Percentiles rank a stretch among this genome's conserved stretches.
Conservation (phyloP, 73 alveolate genomes). For the Paramecium sonneborni region DNA sequence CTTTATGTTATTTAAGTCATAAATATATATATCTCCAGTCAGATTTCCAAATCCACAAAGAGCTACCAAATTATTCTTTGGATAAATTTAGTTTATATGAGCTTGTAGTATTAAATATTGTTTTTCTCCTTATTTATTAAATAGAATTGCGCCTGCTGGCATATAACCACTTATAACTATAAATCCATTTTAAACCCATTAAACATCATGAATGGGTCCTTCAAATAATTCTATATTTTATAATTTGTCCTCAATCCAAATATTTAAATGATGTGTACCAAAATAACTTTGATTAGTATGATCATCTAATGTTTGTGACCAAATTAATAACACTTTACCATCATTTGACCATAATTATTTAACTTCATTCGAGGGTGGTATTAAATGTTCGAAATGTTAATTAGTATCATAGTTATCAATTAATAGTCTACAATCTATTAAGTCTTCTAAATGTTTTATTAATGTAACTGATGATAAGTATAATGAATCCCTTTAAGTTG, state of each 20-base stretch:
- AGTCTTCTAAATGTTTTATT: neutral
- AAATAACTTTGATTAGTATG: neutral
- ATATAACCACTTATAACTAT: conserved; percentile 33
- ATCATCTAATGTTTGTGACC: conserved; percentile 4
- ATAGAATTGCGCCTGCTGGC: conserved; percentile 37
- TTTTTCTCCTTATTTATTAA: conserved; percentile 7
- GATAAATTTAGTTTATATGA: neutral
- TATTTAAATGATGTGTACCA: conserved; percentile 1
- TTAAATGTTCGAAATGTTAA: neutral
- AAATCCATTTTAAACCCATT: conserved; percentile 20
- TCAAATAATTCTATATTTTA: neutral
- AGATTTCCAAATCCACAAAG: conserved; percentile 42
- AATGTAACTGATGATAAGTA: neutral
- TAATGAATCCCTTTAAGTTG: conserved; percentile 25
- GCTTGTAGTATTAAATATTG: conserved; percentile 12
- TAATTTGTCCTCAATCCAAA: neutral
- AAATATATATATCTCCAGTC: conserved; percentile 40
- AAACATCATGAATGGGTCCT: conserved; percentile 44
- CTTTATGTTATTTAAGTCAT: neutral
- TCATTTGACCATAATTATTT: conserved; percentile 24
- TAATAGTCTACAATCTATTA: neutral
- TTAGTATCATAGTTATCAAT: neutral
- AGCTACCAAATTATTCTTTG: neutral
- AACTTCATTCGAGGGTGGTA: conserved; percentile 48
- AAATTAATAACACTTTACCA: neutral